Base-by-base conservation (phyloP, 2,329 filamentous ascomycete species). In the Microdochium nivale region DNA sequence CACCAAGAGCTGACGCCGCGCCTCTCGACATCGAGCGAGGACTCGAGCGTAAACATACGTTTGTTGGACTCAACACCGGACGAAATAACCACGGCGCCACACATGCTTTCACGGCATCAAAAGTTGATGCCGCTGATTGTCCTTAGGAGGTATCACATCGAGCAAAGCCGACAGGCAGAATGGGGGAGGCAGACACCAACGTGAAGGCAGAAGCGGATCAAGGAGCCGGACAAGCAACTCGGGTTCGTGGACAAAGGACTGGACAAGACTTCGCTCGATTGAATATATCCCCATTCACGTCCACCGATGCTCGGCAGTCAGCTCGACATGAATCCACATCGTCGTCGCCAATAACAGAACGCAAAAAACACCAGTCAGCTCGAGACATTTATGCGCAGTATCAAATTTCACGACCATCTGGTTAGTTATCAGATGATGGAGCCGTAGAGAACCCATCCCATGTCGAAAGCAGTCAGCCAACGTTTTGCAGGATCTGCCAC, bases 341-440 rank as follows among this genome's bases (percentile, higher is more conserved):
- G 7, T 44, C 40, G 9, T 44, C 40, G 19, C 40, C 40, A 21
- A 7, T 23, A 5, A 69, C 67, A 7, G 66, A 68, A 2, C 64
- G 60, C 10, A 62, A 65, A 48, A 67, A 67, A 48, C 67, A 66
- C 5, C 65, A 68, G 48, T 74, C 73, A 52, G 76, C 73, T 8
- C 64, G 73, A 49, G 68, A 75, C 8, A 65, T 79, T 10, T 78
- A 78, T 54, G 67, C 71, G 35, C 66, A 73, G 43, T 71, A 76
- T 58, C 67, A 71, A 2, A 70, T 78, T 52, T 67, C 72, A 24
- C 66, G 67, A 21, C 76, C 77, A 30, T 60, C 67, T 27, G 71
- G 73, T 49, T 76, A 72, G 73, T 64, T 74, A 44, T 73, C 71
- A 50, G 70, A 75, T 37, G 66, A 69, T n/a, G 66, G 66, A 54